Evolutionary conservation across 805 yeast species (phyloP), one percentile per base, ranked within the genome.

Genomic region (Ogataea pignaliae): DNA sequence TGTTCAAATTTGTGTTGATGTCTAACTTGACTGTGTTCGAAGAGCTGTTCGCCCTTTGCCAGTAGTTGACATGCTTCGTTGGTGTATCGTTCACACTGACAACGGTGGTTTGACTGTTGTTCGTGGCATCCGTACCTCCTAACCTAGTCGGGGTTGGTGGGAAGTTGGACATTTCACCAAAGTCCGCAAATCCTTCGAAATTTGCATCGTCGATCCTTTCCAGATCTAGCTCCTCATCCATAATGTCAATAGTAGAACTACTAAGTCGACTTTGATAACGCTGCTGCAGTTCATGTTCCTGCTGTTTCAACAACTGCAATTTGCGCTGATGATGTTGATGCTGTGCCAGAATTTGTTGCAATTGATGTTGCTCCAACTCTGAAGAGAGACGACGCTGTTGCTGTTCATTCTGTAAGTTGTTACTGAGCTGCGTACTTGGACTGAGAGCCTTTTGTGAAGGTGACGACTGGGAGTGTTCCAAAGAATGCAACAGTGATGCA

Each of bases 71-170:
- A 34, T 52, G 50, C 28, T 51, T 51, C 1, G 57, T 50, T 1
- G 57, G 56, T 2, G 57, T 55, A 28, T 40, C 41, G 14, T 36
- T 36, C 13, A 21, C 11, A 17, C 32, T 36, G 13, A 21, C 11
- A 35, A 17, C 11, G 3, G 14, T 36, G 3, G n/a, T 29, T 14
- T 33, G 43, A 28, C 28, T n/a, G 16, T 36, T 31, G 43, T 47
- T 28, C 43, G 39, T 10, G 18, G 17, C 37, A 14, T 16, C 36
- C 14, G 33, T 17, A 36, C 44, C 49, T 30, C 60, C 62, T 16
- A 60, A 47, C 31, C 69, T 64, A 2, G 76, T 72, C 33, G 77
- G 78, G 0, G 76, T 72, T 6, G 73, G 68, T 8, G 76, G 76
- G 11, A 61, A 47, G 41, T 59, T 58, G 10, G 53, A 59, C 21